Percentiles rank a stretch among this genome's conserved stretches.
Evolutionary conservation across 495 filamentous ascomycete genomes (phyloP).

Genomic region (Achaetomiella virescens): DNA sequence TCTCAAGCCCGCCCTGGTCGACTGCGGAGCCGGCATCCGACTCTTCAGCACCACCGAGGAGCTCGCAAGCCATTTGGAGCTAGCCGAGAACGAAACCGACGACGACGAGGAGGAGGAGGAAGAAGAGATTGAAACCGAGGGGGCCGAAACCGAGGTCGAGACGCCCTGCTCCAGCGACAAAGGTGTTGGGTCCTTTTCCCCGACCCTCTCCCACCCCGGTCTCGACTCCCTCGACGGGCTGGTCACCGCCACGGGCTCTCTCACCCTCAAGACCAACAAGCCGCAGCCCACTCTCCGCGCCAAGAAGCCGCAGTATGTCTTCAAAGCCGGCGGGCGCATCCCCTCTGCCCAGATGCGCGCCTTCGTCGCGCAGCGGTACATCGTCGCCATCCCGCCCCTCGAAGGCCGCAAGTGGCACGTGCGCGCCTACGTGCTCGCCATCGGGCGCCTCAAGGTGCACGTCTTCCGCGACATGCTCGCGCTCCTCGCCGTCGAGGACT

Average conservation of each 20-base stretch:
- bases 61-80: conserved; percentile 60
- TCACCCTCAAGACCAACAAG: neutral
- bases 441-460: conserved; percentile 61
- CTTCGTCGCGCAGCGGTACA: conserved; percentile 72
- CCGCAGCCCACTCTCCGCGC: neutral
- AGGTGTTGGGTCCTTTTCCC: neutral
- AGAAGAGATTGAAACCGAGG: conserved; percentile 9
- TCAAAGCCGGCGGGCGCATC: conserved; percentile 46
- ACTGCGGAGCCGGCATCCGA: conserved; percentile 69
- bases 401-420: conserved; percentile 72
- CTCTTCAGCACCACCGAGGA: conserved; percentile 66
- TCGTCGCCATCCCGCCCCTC: conserved; percentile 61
- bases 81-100: conserved; percentile 47
- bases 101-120: conserved; percentile 10
- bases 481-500: conserved; percentile 61
- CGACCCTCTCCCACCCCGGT: conserved; percentile 10
- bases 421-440: conserved; percentile 64
- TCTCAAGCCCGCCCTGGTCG: conserved; percentile 75
- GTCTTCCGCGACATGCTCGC: conserved; percentile 71
- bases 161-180: neutral
- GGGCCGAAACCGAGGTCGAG: neutral
- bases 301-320: conserved; percentile 16
- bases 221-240: conserved; percentile 1
- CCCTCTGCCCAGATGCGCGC: conserved; percentile 60
- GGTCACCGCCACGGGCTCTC: neutral